Conservation (phyloP, 176 grass and related monocot species). For the Bromus sterilis region DNA sequence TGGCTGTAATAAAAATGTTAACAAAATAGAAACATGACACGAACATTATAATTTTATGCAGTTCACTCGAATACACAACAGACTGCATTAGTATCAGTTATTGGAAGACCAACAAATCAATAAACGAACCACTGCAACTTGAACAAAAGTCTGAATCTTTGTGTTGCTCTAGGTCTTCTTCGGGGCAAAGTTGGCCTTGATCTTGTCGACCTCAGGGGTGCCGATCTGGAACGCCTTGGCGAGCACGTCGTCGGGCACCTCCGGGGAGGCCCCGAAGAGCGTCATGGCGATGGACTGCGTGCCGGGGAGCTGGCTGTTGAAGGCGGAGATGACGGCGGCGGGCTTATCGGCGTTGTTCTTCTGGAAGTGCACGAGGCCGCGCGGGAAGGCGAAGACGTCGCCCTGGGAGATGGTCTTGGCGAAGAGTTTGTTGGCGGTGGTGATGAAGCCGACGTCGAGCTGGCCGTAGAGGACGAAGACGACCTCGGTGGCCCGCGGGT, state of each 20-base stretch:
- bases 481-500: slow-evolving; percentile 83
- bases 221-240: slow-evolving; percentile 70
- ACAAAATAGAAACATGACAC: too few relatives aligned
- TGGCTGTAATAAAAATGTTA: too few relatives aligned
- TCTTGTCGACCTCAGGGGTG: slow-evolving; percentile 45
- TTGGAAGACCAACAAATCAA: background rate
- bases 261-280: slow-evolving; percentile 49
- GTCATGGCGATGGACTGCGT: slow-evolving; percentile 55
- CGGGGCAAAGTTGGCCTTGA: slow-evolving; percentile 63
- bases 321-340: slow-evolving; percentile 53
- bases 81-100: background rate
- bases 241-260: slow-evolving; percentile 44
- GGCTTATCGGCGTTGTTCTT: slow-evolving; percentile 36
- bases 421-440: slow-evolving; percentile 62
- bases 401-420: slow-evolving; percentile 50
- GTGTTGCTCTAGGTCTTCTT: slow-evolving; percentile 4
- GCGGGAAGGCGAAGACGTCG: slow-evolving; percentile 60
- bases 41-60: too few relatives aligned
- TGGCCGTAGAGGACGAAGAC: slow-evolving; percentile 72
- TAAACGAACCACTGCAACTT: background rate
- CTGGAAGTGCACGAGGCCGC: slow-evolving; percentile 80
- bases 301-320: slow-evolving; percentile 87
- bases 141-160: background rate
- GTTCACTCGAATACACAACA: background rate
- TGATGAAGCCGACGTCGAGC: slow-evolving; percentile 81